Percentiles rank a stretch among this genome's conserved stretches.
These are phyloP conservation scores for Solanum chiquidenum DNA, from an alignment of 257 asterid species.

Conservation along the genomic window DNA sequence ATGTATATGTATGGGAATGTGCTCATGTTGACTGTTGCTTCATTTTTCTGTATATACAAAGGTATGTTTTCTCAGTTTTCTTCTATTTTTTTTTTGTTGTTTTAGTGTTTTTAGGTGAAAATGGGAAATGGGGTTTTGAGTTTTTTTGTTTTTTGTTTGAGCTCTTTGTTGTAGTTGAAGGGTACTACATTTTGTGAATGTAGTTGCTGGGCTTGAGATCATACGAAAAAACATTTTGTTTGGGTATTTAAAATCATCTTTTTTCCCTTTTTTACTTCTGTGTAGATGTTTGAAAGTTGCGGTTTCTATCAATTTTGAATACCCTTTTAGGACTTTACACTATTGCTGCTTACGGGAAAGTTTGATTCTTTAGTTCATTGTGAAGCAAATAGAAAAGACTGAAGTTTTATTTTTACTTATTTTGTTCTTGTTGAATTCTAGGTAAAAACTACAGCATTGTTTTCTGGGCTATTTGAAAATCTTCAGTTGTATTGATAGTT, in stretches of 20 bases:
- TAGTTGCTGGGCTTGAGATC: constrained; percentile 2
- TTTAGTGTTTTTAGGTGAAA: background rate
- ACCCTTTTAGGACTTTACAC: background rate
- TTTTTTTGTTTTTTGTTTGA: background rate
- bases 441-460: constrained; percentile 20
- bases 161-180: constrained; percentile 10
- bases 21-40: constrained; percentile 1
- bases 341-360: background rate
- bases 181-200: constrained; percentile 15
- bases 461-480: constrained; percentile 1
- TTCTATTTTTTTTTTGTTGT: constrained; percentile 1
- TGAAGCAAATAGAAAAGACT: background rate
- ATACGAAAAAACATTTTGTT: background rate
- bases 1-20: background rate
- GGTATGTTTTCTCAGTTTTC: background rate
- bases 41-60: background rate
- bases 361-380: background rate
- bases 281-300: background rate
- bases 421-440: constrained; percentile 29
- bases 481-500: background rate
- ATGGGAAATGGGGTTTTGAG: background rate
- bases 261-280: background rate
- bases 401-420: constrained; percentile 2
- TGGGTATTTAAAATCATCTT: background rate
- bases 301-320: background rate